Conservation (phyloP, 306 rosid species). For the Acacia confusa region DNA sequence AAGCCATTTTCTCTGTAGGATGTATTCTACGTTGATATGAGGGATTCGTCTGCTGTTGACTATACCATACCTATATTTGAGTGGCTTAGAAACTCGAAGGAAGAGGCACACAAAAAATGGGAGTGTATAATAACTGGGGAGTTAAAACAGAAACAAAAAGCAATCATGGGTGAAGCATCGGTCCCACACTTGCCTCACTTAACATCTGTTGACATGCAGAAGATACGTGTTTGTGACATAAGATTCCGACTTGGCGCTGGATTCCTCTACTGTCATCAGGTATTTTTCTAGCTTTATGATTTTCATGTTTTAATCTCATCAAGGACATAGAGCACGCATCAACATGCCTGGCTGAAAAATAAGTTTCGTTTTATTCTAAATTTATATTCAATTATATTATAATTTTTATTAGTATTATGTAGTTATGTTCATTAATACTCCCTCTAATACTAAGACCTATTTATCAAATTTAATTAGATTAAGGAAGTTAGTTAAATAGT, state of each 20-base stretch:
- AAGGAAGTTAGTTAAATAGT: no score
- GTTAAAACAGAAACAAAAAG: slow-evolving; percentile 61
- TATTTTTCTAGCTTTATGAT: slow-evolving; percentile 19
- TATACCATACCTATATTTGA: slow-evolving; percentile 70
- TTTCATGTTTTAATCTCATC: background rate
- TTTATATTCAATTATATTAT: background rate
- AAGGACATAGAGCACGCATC: slow-evolving; percentile 4
- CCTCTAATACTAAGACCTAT: no score
- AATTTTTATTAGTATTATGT: no score
- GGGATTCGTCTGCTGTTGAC: slow-evolving; percentile 77
- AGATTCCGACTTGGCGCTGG: slow-evolving; percentile 82
- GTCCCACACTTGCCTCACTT: slow-evolving; percentile 58
- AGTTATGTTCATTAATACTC: background rate
- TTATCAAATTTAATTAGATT: no score
- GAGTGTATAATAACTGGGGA: slow-evolving; percentile 67
- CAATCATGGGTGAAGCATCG: slow-evolving; percentile 57
- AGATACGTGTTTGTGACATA: slow-evolving; percentile 61
- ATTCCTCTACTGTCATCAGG: slow-evolving; percentile 95
- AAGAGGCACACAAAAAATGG: slow-evolving; percentile 76
- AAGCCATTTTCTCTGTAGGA: slow-evolving; percentile 49
- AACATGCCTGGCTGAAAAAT: background rate
- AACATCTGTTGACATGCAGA: slow-evolving; percentile 64
- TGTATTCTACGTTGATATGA: slow-evolving; percentile 80
- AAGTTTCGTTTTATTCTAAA: background rate
- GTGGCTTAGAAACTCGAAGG: slow-evolving; percentile 75